phyloP scores from a whole-genome alignment of 2,329 filamentous ascomycete species.

The Fusarium ramigenum region DNA sequence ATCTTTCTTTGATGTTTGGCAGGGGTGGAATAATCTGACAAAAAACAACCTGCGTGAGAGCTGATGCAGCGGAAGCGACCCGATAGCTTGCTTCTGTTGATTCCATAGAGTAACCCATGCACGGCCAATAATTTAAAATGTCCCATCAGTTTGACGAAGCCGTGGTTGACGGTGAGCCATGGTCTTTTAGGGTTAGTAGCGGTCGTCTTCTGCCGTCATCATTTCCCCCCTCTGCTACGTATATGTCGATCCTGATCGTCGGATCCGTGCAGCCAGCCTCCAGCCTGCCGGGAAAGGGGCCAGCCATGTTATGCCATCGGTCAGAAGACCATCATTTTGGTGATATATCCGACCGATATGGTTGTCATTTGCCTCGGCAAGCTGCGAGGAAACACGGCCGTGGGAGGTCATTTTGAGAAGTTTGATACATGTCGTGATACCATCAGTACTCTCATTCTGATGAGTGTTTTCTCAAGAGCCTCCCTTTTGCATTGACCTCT shows the following conservation, averaged over 20 bases:
- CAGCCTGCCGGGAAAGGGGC: slow-evolving; percentile 36
- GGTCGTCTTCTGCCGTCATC: slow-evolving; percentile 35
- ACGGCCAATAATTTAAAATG: slow-evolving; percentile 8
- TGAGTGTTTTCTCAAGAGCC: not conserved
- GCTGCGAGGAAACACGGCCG: not conserved
- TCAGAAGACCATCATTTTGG: slow-evolving; percentile 27
- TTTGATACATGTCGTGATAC: not conserved
- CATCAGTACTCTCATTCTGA: not conserved
- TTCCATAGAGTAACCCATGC: slow-evolving; percentile 4
- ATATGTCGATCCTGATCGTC: slow-evolving; percentile 43
- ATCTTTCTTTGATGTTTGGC: slow-evolving; percentile 15
- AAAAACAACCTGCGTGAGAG: slow-evolving; percentile 3
- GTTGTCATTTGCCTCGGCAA: slow-evolving; percentile 13
- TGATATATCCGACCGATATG: slow-evolving; percentile 14
- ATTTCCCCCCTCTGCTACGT: slow-evolving; percentile 29
- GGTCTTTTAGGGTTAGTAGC: slow-evolving; percentile 23
- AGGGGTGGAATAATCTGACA: slow-evolving; percentile 13
- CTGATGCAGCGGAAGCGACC: slow-evolving; percentile 30
- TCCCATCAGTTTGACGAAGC: not conserved
- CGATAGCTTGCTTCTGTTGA: slow-evolving; percentile 32
- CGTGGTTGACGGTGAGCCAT: slow-evolving; percentile 32
- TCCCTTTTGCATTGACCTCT: not conserved
- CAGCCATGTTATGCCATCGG: slow-evolving; percentile 8
- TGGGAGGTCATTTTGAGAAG: not conserved
- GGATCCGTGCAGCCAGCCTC: slow-evolving; percentile 39